These are phyloP conservation scores for Phoma herbarum DNA, from an alignment of 2,329 filamentous ascomycete genomes.

Conservation along the genomic window DNA sequence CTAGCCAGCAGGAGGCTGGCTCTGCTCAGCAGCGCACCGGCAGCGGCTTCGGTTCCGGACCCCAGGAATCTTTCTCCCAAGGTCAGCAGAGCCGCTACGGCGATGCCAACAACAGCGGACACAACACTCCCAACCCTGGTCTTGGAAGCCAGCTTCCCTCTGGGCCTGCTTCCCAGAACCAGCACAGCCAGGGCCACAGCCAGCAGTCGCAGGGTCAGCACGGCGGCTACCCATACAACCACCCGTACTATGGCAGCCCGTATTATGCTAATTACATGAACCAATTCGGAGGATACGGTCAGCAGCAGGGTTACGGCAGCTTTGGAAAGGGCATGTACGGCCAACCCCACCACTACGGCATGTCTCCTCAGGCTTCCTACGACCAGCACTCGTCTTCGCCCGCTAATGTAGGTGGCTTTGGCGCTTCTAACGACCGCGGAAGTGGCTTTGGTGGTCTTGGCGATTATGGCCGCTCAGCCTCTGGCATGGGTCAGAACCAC, in stretches of 20 bases:
- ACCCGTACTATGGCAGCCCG: constrained; percentile 69
- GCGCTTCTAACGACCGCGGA: constrained; percentile 58
- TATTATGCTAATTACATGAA: constrained; percentile 71
- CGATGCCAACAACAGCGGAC: constrained; percentile 84
- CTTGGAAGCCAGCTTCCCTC: constrained; percentile 62
- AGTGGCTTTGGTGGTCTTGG: constrained; percentile 61
- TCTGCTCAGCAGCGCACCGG: constrained; percentile 78
- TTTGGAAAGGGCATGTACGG: constrained; percentile 70
- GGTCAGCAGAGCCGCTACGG: constrained; percentile 76
- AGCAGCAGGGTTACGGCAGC: constrained; percentile 58
- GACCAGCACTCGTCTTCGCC: constrained; percentile 71
- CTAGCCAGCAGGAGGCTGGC: constrained; percentile 74
- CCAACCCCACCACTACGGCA: constrained; percentile 68
- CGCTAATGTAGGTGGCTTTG: constrained; percentile 65
- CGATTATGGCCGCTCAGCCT: constrained; percentile 68
- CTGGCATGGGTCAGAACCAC: constrained; percentile 65
- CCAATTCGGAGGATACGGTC: constrained; percentile 65
- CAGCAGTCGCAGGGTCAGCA: constrained; percentile 52
- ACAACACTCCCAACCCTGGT: constrained; percentile 87
- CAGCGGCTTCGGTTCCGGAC: constrained; percentile 73
- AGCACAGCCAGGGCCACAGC: constrained; percentile 57
- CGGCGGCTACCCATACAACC: constrained; percentile 59
- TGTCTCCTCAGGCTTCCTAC: constrained; percentile 64
- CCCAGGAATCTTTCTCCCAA: constrained; percentile 69
- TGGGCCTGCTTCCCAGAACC: constrained; percentile 57